A percentile compares a stretch with the other conserved stretches of the same genome.
These are phyloP conservation scores for Pleomassaria siparia DNA, from an alignment of 2,329 filamentous ascomycete species.

Conservation along the genomic window DNA sequence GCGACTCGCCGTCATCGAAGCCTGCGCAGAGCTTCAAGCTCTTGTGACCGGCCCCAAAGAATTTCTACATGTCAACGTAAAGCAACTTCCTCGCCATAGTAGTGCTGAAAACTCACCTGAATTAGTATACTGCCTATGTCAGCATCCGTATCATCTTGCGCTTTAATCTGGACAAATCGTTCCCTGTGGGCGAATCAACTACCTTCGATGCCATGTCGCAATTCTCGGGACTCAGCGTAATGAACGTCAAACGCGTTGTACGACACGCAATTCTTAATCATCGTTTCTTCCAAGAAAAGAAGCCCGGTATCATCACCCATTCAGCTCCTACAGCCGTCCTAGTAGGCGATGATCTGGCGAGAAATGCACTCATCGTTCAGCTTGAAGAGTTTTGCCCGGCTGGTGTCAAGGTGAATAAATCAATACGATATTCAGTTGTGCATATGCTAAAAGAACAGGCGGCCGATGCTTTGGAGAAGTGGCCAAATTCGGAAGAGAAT, in stretches of 20 bases:
- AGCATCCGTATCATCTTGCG: conserved; percentile 12
- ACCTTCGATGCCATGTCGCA: conserved; percentile 15
- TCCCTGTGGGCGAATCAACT: conserved; percentile 10
- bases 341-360: conserved; percentile 4
- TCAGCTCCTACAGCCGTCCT: conserved; percentile 14
- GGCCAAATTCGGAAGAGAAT: conserved; percentile 15
- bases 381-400: conserved; percentile 16
- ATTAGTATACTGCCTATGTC: conserved; percentile 7
- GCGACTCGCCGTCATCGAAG: conserved; percentile 6
- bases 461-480: conserved; percentile 17
- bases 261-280: conserved; percentile 16
- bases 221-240: conserved; percentile 10
- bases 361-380: conserved; percentile 11
- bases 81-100: conserved; percentile 1
- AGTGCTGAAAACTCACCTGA: conserved; percentile 1
- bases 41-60: conserved; percentile 12
- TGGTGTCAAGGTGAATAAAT: conserved; percentile 10
- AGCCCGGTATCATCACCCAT: conserved; percentile 12
- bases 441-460: conserved; percentile 6
- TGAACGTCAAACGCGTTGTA: conserved; percentile 10
- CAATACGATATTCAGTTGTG: not conserved
- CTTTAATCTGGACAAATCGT: conserved; percentile 15
- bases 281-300: conserved; percentile 15
- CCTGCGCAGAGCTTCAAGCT: conserved; percentile 11
- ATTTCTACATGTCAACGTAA: conserved; percentile 6